Evolutionary conservation across 2,329 filamentous ascomycete species (phyloP).

Genomic region (Whalleya microplaca): DNA sequence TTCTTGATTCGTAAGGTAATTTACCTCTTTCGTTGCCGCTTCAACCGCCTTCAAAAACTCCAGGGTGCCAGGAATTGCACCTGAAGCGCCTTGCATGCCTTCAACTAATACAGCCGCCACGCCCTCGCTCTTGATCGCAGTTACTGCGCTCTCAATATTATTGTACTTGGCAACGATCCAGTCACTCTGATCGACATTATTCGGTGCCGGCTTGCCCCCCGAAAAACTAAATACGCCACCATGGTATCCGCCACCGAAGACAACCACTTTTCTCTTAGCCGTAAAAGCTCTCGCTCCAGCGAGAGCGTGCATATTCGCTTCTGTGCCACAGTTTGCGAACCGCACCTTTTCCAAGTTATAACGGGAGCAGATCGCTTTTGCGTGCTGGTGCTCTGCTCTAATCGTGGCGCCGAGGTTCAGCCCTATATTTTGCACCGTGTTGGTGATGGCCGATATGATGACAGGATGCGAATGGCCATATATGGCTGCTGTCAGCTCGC

Average conservation of each 20-base stretch:
- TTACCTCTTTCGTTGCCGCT: conserved; percentile 45
- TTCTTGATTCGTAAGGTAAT: background rate
- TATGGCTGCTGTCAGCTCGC: conserved; percentile 67
- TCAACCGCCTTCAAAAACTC: conserved; percentile 59
- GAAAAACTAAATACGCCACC: conserved; percentile 51
- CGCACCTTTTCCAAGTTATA: conserved; percentile 60
- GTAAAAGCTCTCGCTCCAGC: conserved; percentile 54
- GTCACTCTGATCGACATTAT: conserved; percentile 51
- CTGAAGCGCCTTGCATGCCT: conserved; percentile 66
- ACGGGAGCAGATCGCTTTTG: conserved; percentile 52
- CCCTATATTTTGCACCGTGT: conserved; percentile 49
- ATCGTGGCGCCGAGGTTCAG: conserved; percentile 61
- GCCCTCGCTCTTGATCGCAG: conserved; percentile 44
- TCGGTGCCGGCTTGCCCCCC: background rate
- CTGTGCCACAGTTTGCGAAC: conserved; percentile 69
- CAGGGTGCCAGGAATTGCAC: conserved; percentile 53
- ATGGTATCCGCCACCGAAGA: conserved; percentile 57
- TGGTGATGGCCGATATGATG: conserved; percentile 39
- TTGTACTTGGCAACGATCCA: conserved; percentile 68
- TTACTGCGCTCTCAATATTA: conserved; percentile 51
- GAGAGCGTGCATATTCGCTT: conserved; percentile 63
- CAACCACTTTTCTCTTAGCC: conserved; percentile 50
- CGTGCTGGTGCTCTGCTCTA: conserved; percentile 54
- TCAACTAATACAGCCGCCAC: conserved; percentile 69
- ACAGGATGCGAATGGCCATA: conserved; percentile 66